These are phyloP conservation scores for Paramecium bursaria DNA, from an alignment of 73 alveolate species.

Conservation along the genomic window DNA sequence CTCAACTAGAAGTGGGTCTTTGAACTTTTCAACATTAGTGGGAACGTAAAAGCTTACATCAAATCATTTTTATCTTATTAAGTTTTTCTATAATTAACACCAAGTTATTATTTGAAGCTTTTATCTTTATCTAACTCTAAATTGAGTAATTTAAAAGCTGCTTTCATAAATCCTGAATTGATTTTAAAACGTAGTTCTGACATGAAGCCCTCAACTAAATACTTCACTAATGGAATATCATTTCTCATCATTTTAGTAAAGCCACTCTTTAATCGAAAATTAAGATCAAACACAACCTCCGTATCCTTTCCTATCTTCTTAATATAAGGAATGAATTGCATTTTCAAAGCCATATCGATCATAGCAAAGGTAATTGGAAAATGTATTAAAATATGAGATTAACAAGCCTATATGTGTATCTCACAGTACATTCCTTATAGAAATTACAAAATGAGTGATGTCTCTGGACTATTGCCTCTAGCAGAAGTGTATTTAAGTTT, in stretches of 20 bases:
- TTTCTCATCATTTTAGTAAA: constrained; percentile 47
- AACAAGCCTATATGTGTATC: too few relatives aligned
- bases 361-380: too few relatives aligned
- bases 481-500: too few relatives aligned
- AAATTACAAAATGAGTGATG: too few relatives aligned
- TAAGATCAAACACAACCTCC: background rate
- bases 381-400: too few relatives aligned
- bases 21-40: constrained; percentile 7
- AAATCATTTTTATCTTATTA: background rate
- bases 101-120: background rate
- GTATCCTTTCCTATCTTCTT: constrained; percentile 3
- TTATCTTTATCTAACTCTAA: background rate
- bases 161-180: background rate
- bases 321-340: constrained; percentile 1
- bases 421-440: too few relatives aligned
- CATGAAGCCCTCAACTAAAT: constrained; percentile 31
- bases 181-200: constrained; percentile 12
- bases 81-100: background rate
- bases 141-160: background rate
- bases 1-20: constrained; percentile 23
- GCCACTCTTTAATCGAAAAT: constrained; percentile 18
- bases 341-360: background rate
- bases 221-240: constrained; percentile 2
- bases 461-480: too few relatives aligned
- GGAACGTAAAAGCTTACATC: background rate